Percentiles rank a stretch among this genome's conserved stretches.
phyloP scores from a whole-genome alignment of 2,329 filamentous ascomycete genomes.

The Penicillium frequentans region DNA sequence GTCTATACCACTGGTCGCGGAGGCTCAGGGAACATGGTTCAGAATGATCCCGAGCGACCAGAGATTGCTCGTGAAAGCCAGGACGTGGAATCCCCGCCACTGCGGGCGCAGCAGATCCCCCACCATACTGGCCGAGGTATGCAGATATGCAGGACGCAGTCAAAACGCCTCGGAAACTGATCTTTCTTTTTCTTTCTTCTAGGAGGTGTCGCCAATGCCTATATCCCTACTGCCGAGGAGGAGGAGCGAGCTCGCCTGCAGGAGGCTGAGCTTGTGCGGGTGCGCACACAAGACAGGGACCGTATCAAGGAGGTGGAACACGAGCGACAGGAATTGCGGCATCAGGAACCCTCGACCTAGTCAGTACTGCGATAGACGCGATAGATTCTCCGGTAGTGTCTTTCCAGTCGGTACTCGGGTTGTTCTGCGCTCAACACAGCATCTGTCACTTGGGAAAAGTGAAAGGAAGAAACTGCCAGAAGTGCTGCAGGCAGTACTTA shows the following conservation, averaged over 20 bases:
- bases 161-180: background rate
- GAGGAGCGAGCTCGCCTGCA: conserved; percentile 30
- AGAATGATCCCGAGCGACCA: conserved; percentile 65
- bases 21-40: conserved; percentile 85
- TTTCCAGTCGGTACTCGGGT: background rate
- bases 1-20: conserved; percentile 88
- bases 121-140: conserved; percentile 47
- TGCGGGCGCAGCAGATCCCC: conserved; percentile 39
- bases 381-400: background rate
- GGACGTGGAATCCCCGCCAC: conserved; percentile 66
- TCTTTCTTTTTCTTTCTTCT: background rate
- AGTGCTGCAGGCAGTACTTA: conserved; percentile 14
- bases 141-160: conserved; percentile 3
- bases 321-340: conserved; percentile 17
- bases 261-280: conserved; percentile 35
- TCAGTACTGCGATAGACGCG: background rate
- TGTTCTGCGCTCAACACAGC: background rate
- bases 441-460: background rate
- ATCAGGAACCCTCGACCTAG: background rate
- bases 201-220: conserved; percentile 41
- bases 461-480: conserved; percentile 6
- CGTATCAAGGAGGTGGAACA: conserved; percentile 28
- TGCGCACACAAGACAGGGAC: conserved; percentile 30
- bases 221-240: conserved; percentile 28
- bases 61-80: conserved; percentile 74